Conservation (phyloP, 2,329 filamentous ascomycete genomes). For the Penicillium occitanis region DNA sequence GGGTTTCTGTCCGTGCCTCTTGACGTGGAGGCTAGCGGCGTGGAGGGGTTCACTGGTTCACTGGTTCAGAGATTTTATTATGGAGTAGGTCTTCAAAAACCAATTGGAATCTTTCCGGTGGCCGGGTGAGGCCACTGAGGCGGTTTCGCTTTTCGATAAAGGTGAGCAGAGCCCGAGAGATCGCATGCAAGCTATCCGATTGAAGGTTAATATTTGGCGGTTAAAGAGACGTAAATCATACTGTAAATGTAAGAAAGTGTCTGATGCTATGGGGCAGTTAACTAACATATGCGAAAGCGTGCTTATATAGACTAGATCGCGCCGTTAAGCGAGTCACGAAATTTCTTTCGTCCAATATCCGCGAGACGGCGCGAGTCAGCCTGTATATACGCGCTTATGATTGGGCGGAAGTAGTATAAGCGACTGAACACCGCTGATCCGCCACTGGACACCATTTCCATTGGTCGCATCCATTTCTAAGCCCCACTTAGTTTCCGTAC, state of each 20-base stretch:
- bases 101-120: background rate
- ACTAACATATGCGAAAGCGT: too few relatives aligned
- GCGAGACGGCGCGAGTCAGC: background rate
- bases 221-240: too few relatives aligned
- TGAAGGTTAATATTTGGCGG: background rate
- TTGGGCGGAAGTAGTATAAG: constrained; percentile 5
- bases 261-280: background rate
- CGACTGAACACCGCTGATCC: background rate
- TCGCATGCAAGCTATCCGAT: background rate
- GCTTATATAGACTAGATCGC: background rate
- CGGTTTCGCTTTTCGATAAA: background rate
- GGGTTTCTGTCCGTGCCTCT: background rate
- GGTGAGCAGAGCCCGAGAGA: background rate
- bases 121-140: background rate
- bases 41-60: background rate
- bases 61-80: background rate
- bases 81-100: background rate
- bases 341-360: constrained; percentile 4
- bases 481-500: background rate
- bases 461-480: background rate
- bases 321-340: background rate
- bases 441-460: background rate
- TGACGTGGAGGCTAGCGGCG: background rate
- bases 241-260: background rate
- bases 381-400: background rate